Evolutionary conservation across 2,329 filamentous ascomycete genomes (phyloP).

Genomic region (Talaromyces sp.): DNA sequence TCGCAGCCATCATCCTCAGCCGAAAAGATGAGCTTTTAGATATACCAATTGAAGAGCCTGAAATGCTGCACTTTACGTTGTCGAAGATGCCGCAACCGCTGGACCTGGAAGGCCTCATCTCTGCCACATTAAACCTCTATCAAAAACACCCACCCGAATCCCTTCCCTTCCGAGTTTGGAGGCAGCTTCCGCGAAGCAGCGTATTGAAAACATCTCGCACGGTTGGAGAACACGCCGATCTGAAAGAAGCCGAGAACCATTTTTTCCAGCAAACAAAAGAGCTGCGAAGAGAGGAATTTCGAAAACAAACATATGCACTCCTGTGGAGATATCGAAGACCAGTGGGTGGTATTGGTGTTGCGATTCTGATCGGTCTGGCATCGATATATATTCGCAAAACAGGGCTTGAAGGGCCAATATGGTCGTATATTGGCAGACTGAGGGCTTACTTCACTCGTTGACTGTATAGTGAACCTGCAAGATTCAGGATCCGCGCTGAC

Average conservation of each 20-base stretch:
- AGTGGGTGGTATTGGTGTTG: constrained; percentile 58
- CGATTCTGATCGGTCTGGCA: constrained; percentile 64
- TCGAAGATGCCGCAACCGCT: constrained; percentile 80
- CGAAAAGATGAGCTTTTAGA: constrained; percentile 81
- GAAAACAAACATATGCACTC: constrained; percentile 49
- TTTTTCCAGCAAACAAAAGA: constrained; percentile 71
- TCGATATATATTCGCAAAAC: constrained; percentile 63
- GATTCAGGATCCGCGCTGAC: not conserved
- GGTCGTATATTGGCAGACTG: constrained; percentile 32
- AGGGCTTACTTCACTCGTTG: constrained; percentile 23
- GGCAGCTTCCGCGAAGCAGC: constrained; percentile 67
- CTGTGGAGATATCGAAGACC: constrained; percentile 66
- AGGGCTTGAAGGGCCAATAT: constrained; percentile 35
- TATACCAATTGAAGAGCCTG: constrained; percentile 75
- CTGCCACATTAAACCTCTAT: constrained; percentile 62
- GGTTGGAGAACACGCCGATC: constrained; percentile 54
- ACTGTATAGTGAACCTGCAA: not conserved
- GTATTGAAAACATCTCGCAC: constrained; percentile 77
- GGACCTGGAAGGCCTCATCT: constrained; percentile 74
- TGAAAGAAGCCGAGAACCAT: constrained; percentile 59
- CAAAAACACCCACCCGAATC: constrained; percentile 65
- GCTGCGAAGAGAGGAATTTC: constrained; percentile 62
- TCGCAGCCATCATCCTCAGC: constrained; percentile 79
- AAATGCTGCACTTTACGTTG: constrained; percentile 86
- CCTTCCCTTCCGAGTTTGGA: constrained; percentile 64